These are phyloP conservation scores for Niveomyces coronatus DNA, from an alignment of 2,329 filamentous ascomycete genomes.

Conservation along the genomic window DNA sequence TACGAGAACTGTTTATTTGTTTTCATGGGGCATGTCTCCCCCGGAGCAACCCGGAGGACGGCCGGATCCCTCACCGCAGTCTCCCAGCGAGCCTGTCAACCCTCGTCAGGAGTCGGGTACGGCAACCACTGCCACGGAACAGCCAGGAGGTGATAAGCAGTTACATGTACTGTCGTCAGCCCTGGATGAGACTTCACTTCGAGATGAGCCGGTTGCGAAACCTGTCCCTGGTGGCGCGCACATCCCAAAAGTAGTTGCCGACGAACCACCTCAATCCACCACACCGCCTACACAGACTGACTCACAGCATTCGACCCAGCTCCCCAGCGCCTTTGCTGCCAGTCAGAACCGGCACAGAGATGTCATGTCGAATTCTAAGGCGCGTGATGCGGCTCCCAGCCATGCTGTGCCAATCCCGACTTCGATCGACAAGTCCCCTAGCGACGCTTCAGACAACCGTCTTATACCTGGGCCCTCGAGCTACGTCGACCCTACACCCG, in stretches of 20 bases:
- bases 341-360: neutral
- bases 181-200: too few species aligned
- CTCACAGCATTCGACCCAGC: neutral
- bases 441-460: constrained; percentile 29
- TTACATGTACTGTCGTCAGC: too few species aligned
- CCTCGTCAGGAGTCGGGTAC: neutral
- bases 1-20: neutral
- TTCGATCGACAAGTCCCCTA: constrained; percentile 27
- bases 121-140: neutral
- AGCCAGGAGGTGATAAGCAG: too few species aligned
- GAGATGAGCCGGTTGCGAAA: too few species aligned
- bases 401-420: constrained; percentile 41
- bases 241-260: neutral
- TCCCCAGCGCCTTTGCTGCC: neutral
- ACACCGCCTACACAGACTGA: constrained; percentile 9
- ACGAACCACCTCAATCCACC: neutral
- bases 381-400: constrained; percentile 28
- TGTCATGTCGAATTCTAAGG: constrained; percentile 1
- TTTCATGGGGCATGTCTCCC: constrained; percentile 4
- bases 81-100: constrained; percentile 1
- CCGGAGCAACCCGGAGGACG: constrained; percentile 8
- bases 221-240: too few species aligned
- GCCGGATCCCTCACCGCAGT: neutral
- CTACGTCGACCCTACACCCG: constrained; percentile 49
- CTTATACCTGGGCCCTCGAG: constrained; percentile 36